Evolutionary conservation across 2,329 filamentous ascomycete species (phyloP).

Genomic region (Sporothrix curviconia): DNA sequence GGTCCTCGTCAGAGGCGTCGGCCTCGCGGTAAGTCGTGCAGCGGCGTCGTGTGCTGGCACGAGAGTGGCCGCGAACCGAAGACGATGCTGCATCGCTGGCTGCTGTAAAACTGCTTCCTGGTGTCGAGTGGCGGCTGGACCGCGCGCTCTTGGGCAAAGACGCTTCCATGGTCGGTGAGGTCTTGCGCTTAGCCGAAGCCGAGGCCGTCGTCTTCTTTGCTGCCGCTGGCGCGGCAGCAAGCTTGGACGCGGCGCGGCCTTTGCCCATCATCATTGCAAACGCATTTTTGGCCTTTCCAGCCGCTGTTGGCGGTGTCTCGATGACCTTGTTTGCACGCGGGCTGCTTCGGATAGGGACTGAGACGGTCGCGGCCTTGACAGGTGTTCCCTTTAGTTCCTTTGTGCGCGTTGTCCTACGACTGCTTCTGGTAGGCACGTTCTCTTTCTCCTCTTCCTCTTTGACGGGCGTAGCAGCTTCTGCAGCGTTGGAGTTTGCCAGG

Average conservation of each 20-base stretch:
- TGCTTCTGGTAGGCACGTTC: slow-evolving; percentile 11
- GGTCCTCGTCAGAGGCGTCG: slow-evolving; percentile 53
- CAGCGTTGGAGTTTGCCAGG: slow-evolving; percentile 46
- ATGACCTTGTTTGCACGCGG: slow-evolving; percentile 27
- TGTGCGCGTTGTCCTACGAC: slow-evolving; percentile 18
- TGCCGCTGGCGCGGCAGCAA: neutral
- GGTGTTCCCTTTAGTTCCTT: neutral
- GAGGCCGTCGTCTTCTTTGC: slow-evolving; percentile 21
- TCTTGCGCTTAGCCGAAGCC: slow-evolving; percentile 30
- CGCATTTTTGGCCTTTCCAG: slow-evolving; percentile 33
- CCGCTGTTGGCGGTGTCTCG: slow-evolving; percentile 19
- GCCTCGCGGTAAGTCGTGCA: slow-evolving; percentile 45
- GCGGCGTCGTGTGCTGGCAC: slow-evolving; percentile 33
- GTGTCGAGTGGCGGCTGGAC: slow-evolving; percentile 69
- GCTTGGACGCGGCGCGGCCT: neutral
- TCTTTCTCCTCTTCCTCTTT: neutral
- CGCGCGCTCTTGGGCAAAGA: slow-evolving; percentile 61
- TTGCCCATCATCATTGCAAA: slow-evolving; percentile 51
- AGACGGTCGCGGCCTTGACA: neutral
- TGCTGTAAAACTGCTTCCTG: slow-evolving; percentile 38
- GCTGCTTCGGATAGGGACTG: slow-evolving; percentile 30
- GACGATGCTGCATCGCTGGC: neutral
- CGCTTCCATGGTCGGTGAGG: slow-evolving; percentile 26
- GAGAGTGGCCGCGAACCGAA: slow-evolving; percentile 38
- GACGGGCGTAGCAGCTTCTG: slow-evolving; percentile 23